Conservation (phyloP, 2,329 filamentous ascomycete species). For the Nemania diffusa region DNA sequence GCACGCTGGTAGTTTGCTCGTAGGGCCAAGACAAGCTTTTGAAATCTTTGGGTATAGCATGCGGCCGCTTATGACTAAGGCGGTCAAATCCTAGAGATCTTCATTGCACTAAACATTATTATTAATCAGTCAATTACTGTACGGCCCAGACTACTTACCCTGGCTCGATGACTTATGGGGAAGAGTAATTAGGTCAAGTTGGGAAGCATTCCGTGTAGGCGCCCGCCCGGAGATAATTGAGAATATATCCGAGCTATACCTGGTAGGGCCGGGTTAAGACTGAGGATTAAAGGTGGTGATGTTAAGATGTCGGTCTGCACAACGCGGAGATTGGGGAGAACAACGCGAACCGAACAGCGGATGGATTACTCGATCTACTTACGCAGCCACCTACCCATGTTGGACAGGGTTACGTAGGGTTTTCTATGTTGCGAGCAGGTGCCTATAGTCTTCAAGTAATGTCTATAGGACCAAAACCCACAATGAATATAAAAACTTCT, state of each 20-base stretch:
- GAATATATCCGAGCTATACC: slow-evolving; percentile 1
- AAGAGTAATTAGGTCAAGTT: not conserved
- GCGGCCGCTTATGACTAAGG: not conserved
- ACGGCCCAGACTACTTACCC: not conserved
- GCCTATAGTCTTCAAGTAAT: not conserved
- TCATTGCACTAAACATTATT: slow-evolving; percentile 11
- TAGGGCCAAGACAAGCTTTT: not conserved
- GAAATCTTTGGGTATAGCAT: not conserved
- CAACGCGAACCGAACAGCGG: not conserved
- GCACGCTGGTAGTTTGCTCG: not conserved
- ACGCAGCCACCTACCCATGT: slow-evolving; percentile 10
- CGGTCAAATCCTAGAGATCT: not conserved
- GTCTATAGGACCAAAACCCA: not conserved
- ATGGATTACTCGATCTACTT: slow-evolving; percentile 6
- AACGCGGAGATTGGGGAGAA: slow-evolving; percentile 3
- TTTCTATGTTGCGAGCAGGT: not conserved
- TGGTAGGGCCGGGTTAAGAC: not conserved
- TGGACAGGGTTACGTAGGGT: not conserved
- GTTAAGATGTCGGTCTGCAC: not conserved
- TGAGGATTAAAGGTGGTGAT: slow-evolving; percentile 1
- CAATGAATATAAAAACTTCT: slow-evolving; percentile 16
- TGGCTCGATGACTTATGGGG: not conserved
- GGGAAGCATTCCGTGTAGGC: not conserved
- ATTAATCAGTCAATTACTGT: slow-evolving; percentile 18
- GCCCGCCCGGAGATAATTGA: slow-evolving; percentile 6